Conservation (phyloP, 768 basidiomycete species). For the Rhodotorula kratochvilovae region DNA sequence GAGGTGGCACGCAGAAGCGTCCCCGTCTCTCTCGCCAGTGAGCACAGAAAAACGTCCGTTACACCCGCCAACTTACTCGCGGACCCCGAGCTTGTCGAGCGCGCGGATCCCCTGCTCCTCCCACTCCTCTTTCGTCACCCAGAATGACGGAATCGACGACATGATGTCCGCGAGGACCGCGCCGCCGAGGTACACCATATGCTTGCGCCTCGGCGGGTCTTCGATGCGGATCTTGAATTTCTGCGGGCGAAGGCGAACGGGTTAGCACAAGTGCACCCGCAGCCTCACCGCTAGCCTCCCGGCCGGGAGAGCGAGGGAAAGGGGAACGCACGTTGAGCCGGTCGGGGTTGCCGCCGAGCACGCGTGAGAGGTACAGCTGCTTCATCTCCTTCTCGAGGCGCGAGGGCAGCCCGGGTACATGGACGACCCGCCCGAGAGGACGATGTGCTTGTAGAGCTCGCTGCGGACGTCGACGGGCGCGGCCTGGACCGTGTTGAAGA, state of each 20-base stretch:
- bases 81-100: constrained; percentile 71
- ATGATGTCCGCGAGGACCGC: too few species aligned
- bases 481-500: constrained; percentile 88
- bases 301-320: neutral
- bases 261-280: too few species aligned
- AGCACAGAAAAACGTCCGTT: neutral
- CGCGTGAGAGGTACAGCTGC: constrained; percentile 90
- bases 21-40: neutral
- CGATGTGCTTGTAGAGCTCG: constrained; percentile 95
- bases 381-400: constrained; percentile 99
- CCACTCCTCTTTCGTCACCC: constrained; percentile 93
- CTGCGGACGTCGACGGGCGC: constrained; percentile 83
- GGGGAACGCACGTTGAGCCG: constrained; percentile 71
- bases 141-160: too few species aligned
- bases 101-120: constrained; percentile 77
- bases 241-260: constrained; percentile 52
- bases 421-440: constrained; percentile 92
- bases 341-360: constrained; percentile 73
- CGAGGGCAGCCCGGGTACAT: constrained; percentile 99
- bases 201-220: constrained; percentile 94
- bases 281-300: neutral
- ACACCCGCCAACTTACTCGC: neutral
- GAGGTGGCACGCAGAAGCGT: too few species aligned
- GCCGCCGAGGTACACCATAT: constrained; percentile 96
- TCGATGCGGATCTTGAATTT: constrained; percentile 99